Conservation (phyloP, 306 rosid genomes). For the Pueraria montana region DNA sequence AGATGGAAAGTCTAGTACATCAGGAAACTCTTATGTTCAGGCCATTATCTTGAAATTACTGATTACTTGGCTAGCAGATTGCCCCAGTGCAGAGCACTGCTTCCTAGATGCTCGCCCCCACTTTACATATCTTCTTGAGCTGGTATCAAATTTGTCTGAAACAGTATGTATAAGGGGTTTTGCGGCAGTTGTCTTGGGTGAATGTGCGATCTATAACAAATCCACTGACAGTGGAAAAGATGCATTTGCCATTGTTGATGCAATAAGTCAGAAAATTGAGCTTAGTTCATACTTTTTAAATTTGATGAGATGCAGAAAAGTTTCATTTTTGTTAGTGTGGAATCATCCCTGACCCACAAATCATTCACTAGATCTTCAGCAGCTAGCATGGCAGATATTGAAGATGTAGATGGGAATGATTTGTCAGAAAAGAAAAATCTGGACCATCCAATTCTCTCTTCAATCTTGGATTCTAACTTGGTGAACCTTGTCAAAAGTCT, state of each 20-base stretch:
- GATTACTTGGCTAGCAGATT: slow-evolving; percentile 85
- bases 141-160: slow-evolving; percentile 75
- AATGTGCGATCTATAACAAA: slow-evolving; percentile 88
- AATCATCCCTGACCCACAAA: slow-evolving; percentile 60
- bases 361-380: slow-evolving; percentile 84
- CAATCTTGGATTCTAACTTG: slow-evolving; percentile 76
- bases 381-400: slow-evolving; percentile 87
- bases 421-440: slow-evolving; percentile 62
- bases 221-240: slow-evolving; percentile 74
- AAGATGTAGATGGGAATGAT: slow-evolving; percentile 69
- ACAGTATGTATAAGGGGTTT: slow-evolving; percentile 83
- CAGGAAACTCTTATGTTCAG: slow-evolving; percentile 68
- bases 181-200: slow-evolving; percentile 89
- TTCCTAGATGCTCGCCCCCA: slow-evolving; percentile 94
- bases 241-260: slow-evolving; percentile 84
- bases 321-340: slow-evolving; percentile 64
- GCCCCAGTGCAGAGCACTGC: slow-evolving; percentile 86
- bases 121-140: slow-evolving; percentile 87
- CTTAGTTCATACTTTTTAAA: slow-evolving; percentile 84
- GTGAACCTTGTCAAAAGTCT: slow-evolving; percentile 66
- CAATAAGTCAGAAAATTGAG: slow-evolving; percentile 87
- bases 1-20: slow-evolving; percentile 69
- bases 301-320: slow-evolving; percentile 90
- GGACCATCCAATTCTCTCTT: slow-evolving; percentile 81
- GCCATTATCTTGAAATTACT: slow-evolving; percentile 82